A percentile compares a stretch with the other conserved stretches of the same genome.
These are phyloP conservation scores for Cicer cuneatum DNA, from an alignment of 306 rosid genomes.

Conservation along the genomic window DNA sequence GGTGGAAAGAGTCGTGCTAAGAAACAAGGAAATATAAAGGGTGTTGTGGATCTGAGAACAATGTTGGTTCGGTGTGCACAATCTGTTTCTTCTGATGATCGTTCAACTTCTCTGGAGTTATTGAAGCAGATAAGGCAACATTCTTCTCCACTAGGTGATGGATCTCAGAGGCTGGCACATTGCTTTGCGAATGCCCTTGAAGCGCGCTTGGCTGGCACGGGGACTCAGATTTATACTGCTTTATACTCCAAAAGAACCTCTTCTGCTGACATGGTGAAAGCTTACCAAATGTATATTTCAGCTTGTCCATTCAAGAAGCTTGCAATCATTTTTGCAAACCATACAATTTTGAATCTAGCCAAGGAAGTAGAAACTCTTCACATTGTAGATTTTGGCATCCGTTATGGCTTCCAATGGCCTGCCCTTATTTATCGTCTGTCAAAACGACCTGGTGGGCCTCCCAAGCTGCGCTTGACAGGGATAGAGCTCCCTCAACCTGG, in stretches of 20 bases:
- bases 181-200: constrained; percentile 72
- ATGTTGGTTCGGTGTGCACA: constrained; percentile 67
- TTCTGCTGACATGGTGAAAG: constrained; percentile 67
- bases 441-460: constrained; percentile 67
- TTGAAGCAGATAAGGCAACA: constrained; percentile 72
- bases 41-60: constrained; percentile 64
- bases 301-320: constrained; percentile 66
- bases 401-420: constrained; percentile 88
- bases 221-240: constrained; percentile 49
- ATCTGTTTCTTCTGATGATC: constrained; percentile 65
- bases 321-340: constrained; percentile 56
- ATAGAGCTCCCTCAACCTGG: constrained; percentile 79
- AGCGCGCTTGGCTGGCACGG: constrained; percentile 69
- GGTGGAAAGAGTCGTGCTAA: constrained; percentile 45
- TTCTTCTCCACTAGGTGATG: constrained; percentile 69
- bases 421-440: constrained; percentile 67
- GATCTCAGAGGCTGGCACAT: constrained; percentile 71
- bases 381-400: constrained; percentile 82
- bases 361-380: constrained; percentile 59
- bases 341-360: constrained; percentile 53
- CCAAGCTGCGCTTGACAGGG: constrained; percentile 78
- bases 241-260: constrained; percentile 48
- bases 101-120: constrained; percentile 58
- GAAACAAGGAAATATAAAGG: constrained; percentile 53
- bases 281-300: constrained; percentile 48